Base-by-base conservation (phyloP, 1,284 basidiomycete species). In the Ceratobasidium sp. region DNA sequence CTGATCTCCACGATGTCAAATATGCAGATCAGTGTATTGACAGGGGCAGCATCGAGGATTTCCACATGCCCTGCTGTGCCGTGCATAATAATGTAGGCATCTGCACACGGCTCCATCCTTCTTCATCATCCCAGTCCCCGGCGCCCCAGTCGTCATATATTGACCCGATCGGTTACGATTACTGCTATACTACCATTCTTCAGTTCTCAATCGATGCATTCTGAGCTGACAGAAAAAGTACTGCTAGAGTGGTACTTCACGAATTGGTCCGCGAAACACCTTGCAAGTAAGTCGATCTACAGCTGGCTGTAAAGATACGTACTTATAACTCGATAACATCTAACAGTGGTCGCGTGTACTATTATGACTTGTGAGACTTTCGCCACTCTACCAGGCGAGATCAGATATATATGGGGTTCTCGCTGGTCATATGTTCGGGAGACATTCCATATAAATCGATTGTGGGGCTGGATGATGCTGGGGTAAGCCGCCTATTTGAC, bases 381-480 rank as follows among this genome's bases (percentile, higher is more conserved):
- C 40, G 13, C 26, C 4, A 60, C 69, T 28, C 15, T 72, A 6
- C 55, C 69, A 28, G 39, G 10, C n/a, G 69, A 72, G 23, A 40
- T 28, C n/a, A 10, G 46, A 26, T 46, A 60, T 7, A 15, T 60
- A 5, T 60, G 69, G 69, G 5, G 44, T 15, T 40, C 69, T 39
- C 69, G 55, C 39, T 72, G 69, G 69, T 60, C 69, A 26, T 58
- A 44, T 42, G 53, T 23, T 18, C 12, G 55, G n/a, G 40, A 60
- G 28, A 72, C 60, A 33, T 72, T 72, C 55, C 69, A 72, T 44
- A 55, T 55, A 51, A 72, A 72, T 46, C 42, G 69, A 40, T 5
- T 46, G 23, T 72, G 55, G 69, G 69, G 39, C 13, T n/a, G 23
- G 9, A 2, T 60, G 28, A 72, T 72, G 69, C 55, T 72, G 15